These are phyloP conservation scores for Mortierella hygrophila DNA, from an alignment of 192 early-diverging fungal species.

Conservation along the genomic window DNA sequence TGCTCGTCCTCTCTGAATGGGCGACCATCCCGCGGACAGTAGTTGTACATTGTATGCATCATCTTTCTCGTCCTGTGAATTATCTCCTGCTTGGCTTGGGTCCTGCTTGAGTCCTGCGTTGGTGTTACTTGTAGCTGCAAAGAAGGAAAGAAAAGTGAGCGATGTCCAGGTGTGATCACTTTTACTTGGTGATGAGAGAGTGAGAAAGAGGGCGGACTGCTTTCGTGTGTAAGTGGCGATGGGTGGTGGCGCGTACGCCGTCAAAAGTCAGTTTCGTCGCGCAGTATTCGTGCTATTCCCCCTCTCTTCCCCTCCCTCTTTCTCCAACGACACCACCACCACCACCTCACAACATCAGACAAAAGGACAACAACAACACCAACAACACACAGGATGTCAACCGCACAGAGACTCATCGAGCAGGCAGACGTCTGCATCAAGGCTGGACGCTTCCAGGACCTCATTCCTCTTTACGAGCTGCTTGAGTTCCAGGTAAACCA, in stretches of 20 bases:
- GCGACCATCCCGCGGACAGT: constrained; percentile 52
- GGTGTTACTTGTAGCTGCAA: too few species aligned
- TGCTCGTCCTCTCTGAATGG: constrained; percentile 46
- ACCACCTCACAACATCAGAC: neutral
- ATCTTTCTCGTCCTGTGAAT: neutral
- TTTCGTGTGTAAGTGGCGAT: neutral
- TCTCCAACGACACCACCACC: neutral
- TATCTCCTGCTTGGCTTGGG: neutral
- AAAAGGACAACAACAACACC: constrained; percentile 7
- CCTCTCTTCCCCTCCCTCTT: neutral
- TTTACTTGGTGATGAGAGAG: neutral
- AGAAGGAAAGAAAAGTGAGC: too few species aligned
- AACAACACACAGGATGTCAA: constrained; percentile 10
- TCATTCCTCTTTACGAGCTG: constrained; percentile 52
- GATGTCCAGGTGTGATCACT: too few species aligned
- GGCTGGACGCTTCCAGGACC: constrained; percentile 47
- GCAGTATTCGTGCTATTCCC: neutral
- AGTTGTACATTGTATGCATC: constrained; percentile 47
- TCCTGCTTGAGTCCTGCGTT: neutral
- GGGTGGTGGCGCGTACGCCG: neutral
- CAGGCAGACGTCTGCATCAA: constrained; percentile 43
- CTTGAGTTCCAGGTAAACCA: constrained; percentile 49
- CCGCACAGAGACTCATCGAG: constrained; percentile 26
- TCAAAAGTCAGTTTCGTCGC: constrained; percentile 4
- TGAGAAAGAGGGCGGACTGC: neutral